These are phyloP conservation scores for Cryptosporidium ryanae DNA, from an alignment of 169 alveolate genomes.

Conservation along the genomic window DNA sequence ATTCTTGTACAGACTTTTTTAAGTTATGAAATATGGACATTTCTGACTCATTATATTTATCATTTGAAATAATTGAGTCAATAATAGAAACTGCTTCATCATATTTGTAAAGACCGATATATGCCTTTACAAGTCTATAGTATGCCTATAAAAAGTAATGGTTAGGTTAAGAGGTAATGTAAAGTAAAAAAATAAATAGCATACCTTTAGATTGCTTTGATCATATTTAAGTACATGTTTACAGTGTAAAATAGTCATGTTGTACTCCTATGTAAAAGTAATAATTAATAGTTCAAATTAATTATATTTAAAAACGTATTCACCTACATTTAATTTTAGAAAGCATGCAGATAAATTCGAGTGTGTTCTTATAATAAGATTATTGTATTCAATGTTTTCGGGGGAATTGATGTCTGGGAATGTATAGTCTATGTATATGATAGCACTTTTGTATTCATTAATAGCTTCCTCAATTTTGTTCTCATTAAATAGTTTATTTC, in stretches of 20 bases:
- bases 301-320: background rate
- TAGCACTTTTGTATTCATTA: slow-evolving; percentile 60
- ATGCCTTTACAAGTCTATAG: slow-evolving; percentile 53
- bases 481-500: slow-evolving; percentile 18
- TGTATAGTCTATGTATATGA: slow-evolving; percentile 63
- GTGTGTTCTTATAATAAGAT: slow-evolving; percentile 25
- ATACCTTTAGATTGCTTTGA: slow-evolving; percentile 46
- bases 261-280: slow-evolving; percentile 16
- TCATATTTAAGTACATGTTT: slow-evolving; percentile 46
- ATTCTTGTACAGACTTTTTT: slow-evolving; percentile 10
- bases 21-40: slow-evolving; percentile 15
- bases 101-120: slow-evolving; percentile 24
- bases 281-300: background rate
- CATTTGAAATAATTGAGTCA: background rate
- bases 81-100: slow-evolving; percentile 36
- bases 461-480: slow-evolving; percentile 50
- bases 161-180: background rate
- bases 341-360: slow-evolving; percentile 54
- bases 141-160: slow-evolving; percentile 25
- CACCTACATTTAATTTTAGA: slow-evolving; percentile 44
- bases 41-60: background rate
- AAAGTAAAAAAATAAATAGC: background rate
- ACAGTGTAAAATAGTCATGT: slow-evolving; percentile 42
- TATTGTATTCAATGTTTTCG: slow-evolving; percentile 36
- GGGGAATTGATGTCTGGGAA: slow-evolving; percentile 28